Base-by-base conservation (phyloP, 1,284 basidiomycete genomes). In the Cryptococcus neoformans region DNA sequence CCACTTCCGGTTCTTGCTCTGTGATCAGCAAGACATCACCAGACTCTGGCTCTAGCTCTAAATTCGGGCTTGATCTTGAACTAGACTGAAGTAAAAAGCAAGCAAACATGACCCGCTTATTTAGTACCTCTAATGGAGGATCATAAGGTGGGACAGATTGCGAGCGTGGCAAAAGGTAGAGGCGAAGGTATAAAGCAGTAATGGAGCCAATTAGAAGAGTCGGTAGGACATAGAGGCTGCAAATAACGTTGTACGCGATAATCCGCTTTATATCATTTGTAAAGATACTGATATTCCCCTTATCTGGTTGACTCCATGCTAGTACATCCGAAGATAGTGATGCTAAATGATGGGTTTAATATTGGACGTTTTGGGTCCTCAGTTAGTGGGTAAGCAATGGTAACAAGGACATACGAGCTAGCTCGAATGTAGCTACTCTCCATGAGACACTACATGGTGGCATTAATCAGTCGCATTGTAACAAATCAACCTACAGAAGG, bases 121-220 rank as follows among this genome's bases (percentile, higher is more conserved):
- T 7, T 2, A 28, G 36, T 4, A 74, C 60, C 1, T 40, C 9
- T 1, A 35, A 2, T 1, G 70, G 67, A 0, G 70, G 68, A 34
- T 64, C 47, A 4, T 35, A 49, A 0, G 73, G 69, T 2, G 73
- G 69, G 0, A 65, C 49, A 1, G 62, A 66, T 45, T 71, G 70
- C 1, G 45, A 47, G n/a, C 49, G 2, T 1, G 74, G 72, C 6
- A 76, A 66, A 51, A 76, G 66, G 57, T 69, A 73, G 1, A 76
- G 66, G 9, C 68, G 64, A 9, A 74, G 62, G 44, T 64, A 74
- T 17, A 70, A 37, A 14, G 62, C 11, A 0, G 64, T 54, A 6
- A 69, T 60, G 3, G 55, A 21, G 0, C 49, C 34, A 21, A 76
- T 65, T 17, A 63, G 49, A 1, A 57, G 16, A 1, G 58, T 59